These are phyloP conservation scores for Oleoguttula mirabilis DNA, from an alignment of 495 filamentous ascomycete species.

Conservation along the genomic window DNA sequence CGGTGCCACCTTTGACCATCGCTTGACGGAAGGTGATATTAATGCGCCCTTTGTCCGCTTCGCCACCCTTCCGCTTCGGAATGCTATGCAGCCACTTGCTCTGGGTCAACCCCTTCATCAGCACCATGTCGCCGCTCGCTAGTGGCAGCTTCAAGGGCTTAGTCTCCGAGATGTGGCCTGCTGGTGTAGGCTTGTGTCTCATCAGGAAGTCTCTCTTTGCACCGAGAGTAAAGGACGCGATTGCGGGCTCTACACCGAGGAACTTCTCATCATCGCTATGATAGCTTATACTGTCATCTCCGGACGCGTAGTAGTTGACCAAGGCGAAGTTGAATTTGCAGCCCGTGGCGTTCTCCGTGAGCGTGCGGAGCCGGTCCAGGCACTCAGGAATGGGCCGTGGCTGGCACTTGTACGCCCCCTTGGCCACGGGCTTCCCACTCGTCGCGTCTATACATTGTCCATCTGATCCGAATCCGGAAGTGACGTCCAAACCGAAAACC, in stretches of 20 bases:
- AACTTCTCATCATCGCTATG: constrained; percentile 69
- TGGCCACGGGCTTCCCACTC: constrained; percentile 30
- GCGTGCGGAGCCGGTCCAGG: constrained; percentile 42
- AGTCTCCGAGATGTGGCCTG: constrained; percentile 17
- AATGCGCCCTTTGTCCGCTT: constrained; percentile 47
- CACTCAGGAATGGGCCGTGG: constrained; percentile 59
- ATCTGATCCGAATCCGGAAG: constrained; percentile 25
- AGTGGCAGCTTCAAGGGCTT: constrained; percentile 49
- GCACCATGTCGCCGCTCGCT: constrained; percentile 54
- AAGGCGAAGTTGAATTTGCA: constrained; percentile 59
- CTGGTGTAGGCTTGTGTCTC: constrained; percentile 49
- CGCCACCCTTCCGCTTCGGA: constrained; percentile 54
- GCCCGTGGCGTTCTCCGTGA: constrained; percentile 47
- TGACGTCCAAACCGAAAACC: constrained; percentile 59
- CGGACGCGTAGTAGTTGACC: constrained; percentile 64
- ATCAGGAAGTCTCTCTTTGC: constrained; percentile 54
- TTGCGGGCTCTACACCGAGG: constrained; percentile 51
- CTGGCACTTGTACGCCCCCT: constrained; percentile 40
- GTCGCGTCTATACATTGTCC: constrained; percentile 39
- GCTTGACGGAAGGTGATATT: constrained; percentile 65
- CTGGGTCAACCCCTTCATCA: constrained; percentile 61
- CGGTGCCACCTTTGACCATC: constrained; percentile 50
- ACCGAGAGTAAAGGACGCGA: constrained; percentile 59
- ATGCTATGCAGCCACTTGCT: constrained; percentile 60
- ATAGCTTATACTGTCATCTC: constrained; percentile 58